Base-by-base conservation (phyloP, 805 yeast species). In the Yarrowia divulgata region DNA sequence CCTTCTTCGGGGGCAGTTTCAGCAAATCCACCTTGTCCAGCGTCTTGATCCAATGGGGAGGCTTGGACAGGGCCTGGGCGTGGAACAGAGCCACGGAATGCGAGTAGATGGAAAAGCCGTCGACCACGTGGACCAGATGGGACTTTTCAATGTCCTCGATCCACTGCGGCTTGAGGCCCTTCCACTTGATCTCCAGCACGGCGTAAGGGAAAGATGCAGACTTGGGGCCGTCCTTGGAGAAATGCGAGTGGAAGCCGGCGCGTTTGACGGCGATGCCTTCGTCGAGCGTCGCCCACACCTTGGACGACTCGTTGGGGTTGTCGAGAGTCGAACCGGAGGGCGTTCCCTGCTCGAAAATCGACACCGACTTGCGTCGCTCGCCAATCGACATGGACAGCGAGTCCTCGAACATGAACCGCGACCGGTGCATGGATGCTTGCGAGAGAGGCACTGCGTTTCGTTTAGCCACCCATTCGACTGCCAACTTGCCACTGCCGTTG, bases 121-220 rank as follows among this genome's bases (percentile, higher is more conserved):
- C 83, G 50, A 86, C 83, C 43, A 79, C 78, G 74, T 81, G 81
- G 14, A 85, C 82, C 19, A 87, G 75, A 73, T 85, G 87, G 4
- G 88, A 84, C 32, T 77, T 71, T 32, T 80, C 77, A 37, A 87
- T 74, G 7, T 80, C 77, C 49, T 74, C 74, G 8, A 87, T 73
- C 73, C 80, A 76, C 0, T 71, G 62, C 0, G 85, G 85, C 58
- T 75, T 72, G 16, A 71, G 45, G 9, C 79, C 79, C 43, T 80
- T 81, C 79, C 85, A 85, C 23, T 84, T 76, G 29, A 87, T 74
- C 68, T 84, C 85, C 39, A 87, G 75, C 0, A 85, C 78, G 0
- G 86, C 81, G 73, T 84, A 83, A 2, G 88, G 88, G 73, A 86
- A 85, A 0, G 37, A 5, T 0, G 73, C 60, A 0, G 66, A 58